Evolutionary conservation across 139 green algal genomes (phyloP), one percentile per base, ranked within the genome.

Genomic region (Chara braunii): DNA sequence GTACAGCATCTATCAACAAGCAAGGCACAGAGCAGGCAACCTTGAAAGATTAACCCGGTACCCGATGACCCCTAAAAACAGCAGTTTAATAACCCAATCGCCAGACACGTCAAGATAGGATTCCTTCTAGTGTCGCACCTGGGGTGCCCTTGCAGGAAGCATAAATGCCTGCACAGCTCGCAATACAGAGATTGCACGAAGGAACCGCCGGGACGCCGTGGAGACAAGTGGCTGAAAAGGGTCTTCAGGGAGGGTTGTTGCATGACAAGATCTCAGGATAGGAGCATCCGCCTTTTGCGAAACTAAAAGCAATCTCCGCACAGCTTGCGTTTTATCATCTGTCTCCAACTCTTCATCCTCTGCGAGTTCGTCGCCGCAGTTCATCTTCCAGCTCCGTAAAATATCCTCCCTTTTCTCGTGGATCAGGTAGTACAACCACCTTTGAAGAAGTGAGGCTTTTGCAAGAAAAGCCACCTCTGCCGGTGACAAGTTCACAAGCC

Each of bases 381-480:
- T 14, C 40, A 18, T n/a, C 40, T 18, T 48, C 18, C 18, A 48
- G 40, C 40, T 18, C n/a, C n/a, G n/a, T n/a, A n/a, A n/a, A 23
- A 59, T 14, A 37, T 45, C 40, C 18, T 48, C 40, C 18, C 18
- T 48, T 58, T 8, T 8, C 54, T 30, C 8, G 54, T 58, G 8
- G 8, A 64, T 32, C 9, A 64, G 37, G 9, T 8, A 68, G 26
- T 77, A 74, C 14, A 71, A 24, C 61, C 60, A 71, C 6, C 64
- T 26, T 24, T 74, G 42, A 43, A 74, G 22, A 5, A 26, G 29
- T n/a, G 56, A 31, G 11, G 66, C 66, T 36, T 57, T n/a, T 8
- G 66, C 66, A 33, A 80, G 44, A 11, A 63, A 69, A 26, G 65
- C 28, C 3, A 75, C 8, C 22, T 75, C 66, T 3, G 23, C 23